Evolutionary conservation across 1,284 basidiomycete species (phyloP).

Genomic region (Trichosporon inkin): DNA sequence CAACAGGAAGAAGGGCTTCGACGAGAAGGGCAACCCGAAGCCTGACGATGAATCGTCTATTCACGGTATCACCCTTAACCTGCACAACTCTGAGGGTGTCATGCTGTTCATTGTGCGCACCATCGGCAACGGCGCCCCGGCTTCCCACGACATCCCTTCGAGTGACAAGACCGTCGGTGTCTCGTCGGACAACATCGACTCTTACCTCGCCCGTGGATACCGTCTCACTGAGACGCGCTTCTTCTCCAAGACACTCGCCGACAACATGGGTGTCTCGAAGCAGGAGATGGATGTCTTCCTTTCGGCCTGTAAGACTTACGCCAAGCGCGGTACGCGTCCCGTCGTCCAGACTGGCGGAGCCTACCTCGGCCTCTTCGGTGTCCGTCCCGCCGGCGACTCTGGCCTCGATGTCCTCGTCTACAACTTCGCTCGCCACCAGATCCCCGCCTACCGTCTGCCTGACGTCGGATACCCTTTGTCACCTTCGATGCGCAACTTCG

Average conservation of each 20-base stretch:
- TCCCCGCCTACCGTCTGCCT: slow-evolving; percentile 55
- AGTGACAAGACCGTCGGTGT: slow-evolving; percentile 27
- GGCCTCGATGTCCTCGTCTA: slow-evolving; percentile 54
- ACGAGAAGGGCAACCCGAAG: slow-evolving; percentile 27
- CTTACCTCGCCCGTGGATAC: slow-evolving; percentile 53
- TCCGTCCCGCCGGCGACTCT: slow-evolving; percentile 48
- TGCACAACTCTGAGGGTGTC: slow-evolving; percentile 50
- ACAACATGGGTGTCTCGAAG: slow-evolving; percentile 52
- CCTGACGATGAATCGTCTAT: slow-evolving; percentile 44
- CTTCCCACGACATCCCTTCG: slow-evolving; percentile 31
- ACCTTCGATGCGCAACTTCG: slow-evolving; percentile 49
- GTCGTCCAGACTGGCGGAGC: slow-evolving; percentile 54
- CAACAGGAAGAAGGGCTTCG: slow-evolving; percentile 21
- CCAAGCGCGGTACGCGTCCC: slow-evolving; percentile 53
- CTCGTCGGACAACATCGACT: slow-evolving; percentile 47
- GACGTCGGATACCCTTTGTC: slow-evolving; percentile 52
- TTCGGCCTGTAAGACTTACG: slow-evolving; percentile 54
- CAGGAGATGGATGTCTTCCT: slow-evolving; percentile 54
- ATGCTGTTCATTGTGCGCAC: slow-evolving; percentile 55
- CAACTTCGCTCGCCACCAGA: slow-evolving; percentile 56
- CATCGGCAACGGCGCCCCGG: slow-evolving; percentile 41
- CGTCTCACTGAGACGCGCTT: slow-evolving; percentile 54
- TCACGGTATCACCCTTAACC: slow-evolving; percentile 46
- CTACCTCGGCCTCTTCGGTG: slow-evolving; percentile 55
- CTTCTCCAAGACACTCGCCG: slow-evolving; percentile 52